Base-by-base conservation (phyloP, 2,329 filamentous ascomycete species). In the Botryotinia narcissicola region DNA sequence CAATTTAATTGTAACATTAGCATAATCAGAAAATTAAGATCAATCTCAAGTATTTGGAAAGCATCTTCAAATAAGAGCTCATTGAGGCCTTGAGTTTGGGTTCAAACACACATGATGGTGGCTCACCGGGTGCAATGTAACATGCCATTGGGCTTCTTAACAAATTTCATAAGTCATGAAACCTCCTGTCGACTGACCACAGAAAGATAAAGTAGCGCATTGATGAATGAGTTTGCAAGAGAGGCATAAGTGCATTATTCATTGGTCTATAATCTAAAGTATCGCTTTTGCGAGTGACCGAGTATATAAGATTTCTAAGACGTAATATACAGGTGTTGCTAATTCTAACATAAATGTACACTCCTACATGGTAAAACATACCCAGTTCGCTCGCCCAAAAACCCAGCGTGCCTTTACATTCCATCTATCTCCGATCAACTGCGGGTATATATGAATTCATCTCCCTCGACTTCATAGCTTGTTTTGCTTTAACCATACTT, bases 401-500 rank as follows among this genome's bases (percentile, higher is more conserved):
- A 35, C 18, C 42, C 25, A 40, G 29, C 37, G 37, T 72, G n/a
- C 25, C 46, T 72, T 6, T 37, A 44, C n/a, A 66, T 57, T 9
- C 37, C 37, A 54, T 54, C 35, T 64, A 66, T 42, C 48, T 66
- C 61, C 70, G 60, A 46, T 72, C 71, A 68, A 68, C 40, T 14
- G 29, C 35, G 6, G 80, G 80, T 75, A 82, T 80, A 75, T 79
- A 77, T 32, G 73, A 74, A 32, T 79, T 76, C 64, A 72, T 69
- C 71, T 78, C 76, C 66, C 75, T 73, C 22, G 74, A 78, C 48
- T 74, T 78, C 46, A 80, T 77, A 9, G 71, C 73, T 66, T 87
- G 83, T 84, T 92, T 95, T 37, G 90, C 92, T 79, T 92, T 90
- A 67, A 98, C 90, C 83, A 94, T 83, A 71, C 90, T 85, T 81